A percentile compares a stretch with the other conserved stretches of the same genome.
Conservation (phyloP, 257 asterid genomes). For the Plectranthus barbatus region DNA sequence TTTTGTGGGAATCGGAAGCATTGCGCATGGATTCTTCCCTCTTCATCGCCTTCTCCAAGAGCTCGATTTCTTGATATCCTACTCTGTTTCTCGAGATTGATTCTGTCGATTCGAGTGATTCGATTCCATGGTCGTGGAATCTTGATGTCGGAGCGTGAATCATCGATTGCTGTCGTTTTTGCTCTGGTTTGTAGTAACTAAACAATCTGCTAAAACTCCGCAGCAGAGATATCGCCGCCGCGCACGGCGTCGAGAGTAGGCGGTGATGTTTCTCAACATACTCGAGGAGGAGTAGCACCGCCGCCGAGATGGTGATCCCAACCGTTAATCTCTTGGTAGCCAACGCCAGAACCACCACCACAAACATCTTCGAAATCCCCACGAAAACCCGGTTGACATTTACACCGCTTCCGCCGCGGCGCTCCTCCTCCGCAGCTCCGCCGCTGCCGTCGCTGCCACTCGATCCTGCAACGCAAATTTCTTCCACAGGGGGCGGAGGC, state of each 20-base stretch:
- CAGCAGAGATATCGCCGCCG: not conserved
- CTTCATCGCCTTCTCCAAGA: conserved; percentile 14
- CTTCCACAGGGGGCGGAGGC: not conserved
- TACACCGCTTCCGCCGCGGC: conserved; percentile 2
- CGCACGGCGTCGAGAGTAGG: conserved; percentile 17
- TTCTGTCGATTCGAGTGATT: conserved; percentile 11
- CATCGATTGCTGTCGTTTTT: not conserved
- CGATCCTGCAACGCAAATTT: not conserved
- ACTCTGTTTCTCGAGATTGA: conserved; percentile 22
- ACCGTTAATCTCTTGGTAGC: conserved; percentile 46
- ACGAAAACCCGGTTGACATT: conserved; percentile 22
- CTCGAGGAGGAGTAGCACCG: conserved; percentile 47
- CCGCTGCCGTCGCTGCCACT: not conserved
- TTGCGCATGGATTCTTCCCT: conserved; percentile 18
- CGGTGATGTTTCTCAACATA: conserved; percentile 21
- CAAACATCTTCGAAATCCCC: conserved; percentile 30
- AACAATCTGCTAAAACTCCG: not conserved
- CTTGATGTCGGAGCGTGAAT: not conserved
- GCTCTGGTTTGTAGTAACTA: conserved; percentile 1
- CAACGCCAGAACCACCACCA: conserved; percentile 59
- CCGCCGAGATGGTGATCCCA: conserved; percentile 67
- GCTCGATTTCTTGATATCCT: conserved; percentile 14
- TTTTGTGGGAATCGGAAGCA: conserved; percentile 22
- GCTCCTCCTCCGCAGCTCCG: not conserved
- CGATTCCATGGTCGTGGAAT: conserved; percentile 17